These are phyloP conservation scores for Tolypocladium ophioglossoides DNA, from an alignment of 2,329 filamentous ascomycete genomes.

Conservation along the genomic window DNA sequence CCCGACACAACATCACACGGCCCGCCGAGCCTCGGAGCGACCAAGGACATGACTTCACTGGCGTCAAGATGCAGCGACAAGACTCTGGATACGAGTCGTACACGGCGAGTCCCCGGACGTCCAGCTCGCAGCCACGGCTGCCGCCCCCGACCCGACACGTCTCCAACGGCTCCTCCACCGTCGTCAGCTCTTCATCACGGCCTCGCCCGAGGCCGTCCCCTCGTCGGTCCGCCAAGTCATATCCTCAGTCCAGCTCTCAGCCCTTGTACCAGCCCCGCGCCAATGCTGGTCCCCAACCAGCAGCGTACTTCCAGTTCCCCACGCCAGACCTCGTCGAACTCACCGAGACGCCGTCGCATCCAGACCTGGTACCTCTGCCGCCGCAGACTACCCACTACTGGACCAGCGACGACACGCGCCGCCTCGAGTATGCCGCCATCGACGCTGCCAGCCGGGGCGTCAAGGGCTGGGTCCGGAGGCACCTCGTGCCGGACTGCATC, in stretches of 20 bases:
- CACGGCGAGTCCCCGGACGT: conserved; percentile 24
- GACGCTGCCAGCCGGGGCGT: conserved; percentile 51
- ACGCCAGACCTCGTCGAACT: conserved; percentile 27
- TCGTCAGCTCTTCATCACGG: conserved; percentile 13
- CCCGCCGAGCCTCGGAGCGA: conserved; percentile 2
- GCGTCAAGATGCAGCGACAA: conserved; percentile 38
- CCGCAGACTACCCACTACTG: conserved; percentile 56
- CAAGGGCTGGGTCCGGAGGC: conserved; percentile 47
- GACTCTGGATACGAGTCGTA: conserved; percentile 50
- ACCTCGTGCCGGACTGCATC: conserved; percentile 51
- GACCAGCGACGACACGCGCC: conserved; percentile 52
- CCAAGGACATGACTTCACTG: conserved; percentile 12
- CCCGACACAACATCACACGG: neutral
- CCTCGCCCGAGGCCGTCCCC: conserved; percentile 29
- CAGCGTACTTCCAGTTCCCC: conserved; percentile 40
- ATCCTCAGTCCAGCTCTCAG: conserved; percentile 18
- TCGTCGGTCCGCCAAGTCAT: conserved; percentile 29
- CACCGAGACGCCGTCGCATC: conserved; percentile 8
- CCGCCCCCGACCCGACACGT: conserved; percentile 19
- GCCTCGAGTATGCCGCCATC: conserved; percentile 56
- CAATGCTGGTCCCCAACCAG: conserved; percentile 18
- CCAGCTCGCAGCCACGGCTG: conserved; percentile 20
- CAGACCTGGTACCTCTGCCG: conserved; percentile 18
- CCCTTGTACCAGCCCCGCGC: conserved; percentile 23
- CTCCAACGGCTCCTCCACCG: conserved; percentile 20